These are phyloP conservation scores for Phytopythium delawarense DNA, from an alignment of 352 stramenopile genomes.

Conservation along the genomic window DNA sequence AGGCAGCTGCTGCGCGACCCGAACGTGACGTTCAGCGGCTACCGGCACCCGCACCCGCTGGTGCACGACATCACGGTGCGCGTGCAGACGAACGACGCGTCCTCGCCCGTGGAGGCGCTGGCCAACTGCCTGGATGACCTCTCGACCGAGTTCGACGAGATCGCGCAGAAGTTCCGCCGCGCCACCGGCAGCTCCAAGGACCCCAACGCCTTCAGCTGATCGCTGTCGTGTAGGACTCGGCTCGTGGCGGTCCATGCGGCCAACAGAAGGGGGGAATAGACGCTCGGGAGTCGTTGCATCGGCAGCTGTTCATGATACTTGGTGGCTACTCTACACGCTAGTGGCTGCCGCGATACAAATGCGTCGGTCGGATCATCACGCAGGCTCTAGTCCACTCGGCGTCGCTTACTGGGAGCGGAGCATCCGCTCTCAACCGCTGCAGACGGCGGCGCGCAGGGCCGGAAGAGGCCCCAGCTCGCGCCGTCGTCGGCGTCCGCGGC, in stretches of 20 bases:
- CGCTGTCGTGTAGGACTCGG: neutral
- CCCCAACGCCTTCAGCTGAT: conserved; percentile 78
- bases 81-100: conserved; percentile 89
- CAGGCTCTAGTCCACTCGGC: neutral
- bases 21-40: conserved; percentile 92
- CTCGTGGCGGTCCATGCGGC: too few species aligned
- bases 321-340: neutral
- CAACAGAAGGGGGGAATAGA: neutral
- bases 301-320: neutral
- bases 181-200: conserved; percentile 83
- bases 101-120: conserved; percentile 74
- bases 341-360: neutral
- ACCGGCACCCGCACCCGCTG: conserved; percentile 96
- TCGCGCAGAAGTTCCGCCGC: conserved; percentile 80
- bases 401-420: neutral
- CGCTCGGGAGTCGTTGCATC: neutral
- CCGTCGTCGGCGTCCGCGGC: conserved; percentile 14
- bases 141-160: conserved; percentile 84
- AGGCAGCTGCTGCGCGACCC: conserved; percentile 87
- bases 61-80: conserved; percentile 95
- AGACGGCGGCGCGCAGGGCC: neutral
- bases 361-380: too few species aligned
- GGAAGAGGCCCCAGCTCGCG: conserved; percentile 17
- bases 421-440: neutral
- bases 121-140: conserved; percentile 83